phyloP scores from a whole-genome alignment of 2,329 filamentous ascomycete species.

The Aspergillus pseudonomiae region DNA sequence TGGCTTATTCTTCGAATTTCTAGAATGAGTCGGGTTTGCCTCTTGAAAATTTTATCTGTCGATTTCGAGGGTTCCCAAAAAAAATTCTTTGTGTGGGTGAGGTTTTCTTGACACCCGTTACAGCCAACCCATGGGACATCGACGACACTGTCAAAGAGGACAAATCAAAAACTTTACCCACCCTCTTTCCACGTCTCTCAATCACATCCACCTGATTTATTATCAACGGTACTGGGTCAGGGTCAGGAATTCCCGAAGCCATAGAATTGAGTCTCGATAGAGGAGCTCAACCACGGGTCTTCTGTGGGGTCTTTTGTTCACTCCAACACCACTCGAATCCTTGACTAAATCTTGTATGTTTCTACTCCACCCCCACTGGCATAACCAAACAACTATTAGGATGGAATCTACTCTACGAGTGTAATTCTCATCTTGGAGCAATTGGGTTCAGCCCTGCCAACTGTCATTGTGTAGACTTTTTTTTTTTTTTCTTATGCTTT shows the following conservation, averaged over 20 bases:
- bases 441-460: slow-evolving; percentile 7
- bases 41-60: neutral
- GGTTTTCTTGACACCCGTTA: neutral
- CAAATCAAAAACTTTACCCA: neutral
- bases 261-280: neutral
- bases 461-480: neutral
- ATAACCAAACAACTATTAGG: neutral
- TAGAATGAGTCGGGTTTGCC: neutral
- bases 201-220: neutral
- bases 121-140: neutral
- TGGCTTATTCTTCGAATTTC: neutral
- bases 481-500: neutral
- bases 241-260: slow-evolving; percentile 1
- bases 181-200: neutral
- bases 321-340: neutral
- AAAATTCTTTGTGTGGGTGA: neutral
- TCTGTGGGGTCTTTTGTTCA: neutral
- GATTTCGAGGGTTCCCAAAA: neutral
- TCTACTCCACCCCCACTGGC: neutral
- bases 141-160: neutral
- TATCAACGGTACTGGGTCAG: slow-evolving; percentile 1
- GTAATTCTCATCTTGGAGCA: slow-evolving; percentile 1
- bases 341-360: neutral
- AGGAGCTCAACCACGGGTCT: slow-evolving; percentile 3
- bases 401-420: neutral